Percentiles rank a stretch among this genome's conserved stretches.
These are phyloP conservation scores for Dendrobium officinale DNA, from an alignment of 106 monocot species.

Conservation along the genomic window DNA sequence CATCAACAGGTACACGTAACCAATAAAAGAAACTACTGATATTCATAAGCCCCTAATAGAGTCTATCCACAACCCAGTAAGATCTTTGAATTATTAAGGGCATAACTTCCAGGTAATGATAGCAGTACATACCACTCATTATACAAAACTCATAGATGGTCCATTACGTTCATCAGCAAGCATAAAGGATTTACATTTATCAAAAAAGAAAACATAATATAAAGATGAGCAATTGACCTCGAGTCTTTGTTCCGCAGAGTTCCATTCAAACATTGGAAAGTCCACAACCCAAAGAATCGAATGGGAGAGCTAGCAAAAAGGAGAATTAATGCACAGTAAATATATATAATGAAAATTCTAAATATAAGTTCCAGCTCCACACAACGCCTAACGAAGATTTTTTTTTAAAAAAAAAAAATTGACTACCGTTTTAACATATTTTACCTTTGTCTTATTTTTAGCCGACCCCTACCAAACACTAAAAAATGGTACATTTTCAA, in stretches of 20 bases:
- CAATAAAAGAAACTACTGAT: not conserved
- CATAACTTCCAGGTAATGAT: not conserved
- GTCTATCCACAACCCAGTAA: not conserved
- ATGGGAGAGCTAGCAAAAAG: constrained; percentile 46
- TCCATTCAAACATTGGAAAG: constrained; percentile 99
- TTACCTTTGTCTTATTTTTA: not conserved
- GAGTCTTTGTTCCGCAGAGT: constrained; percentile 70
- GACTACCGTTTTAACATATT: not conserved
- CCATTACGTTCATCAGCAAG: not conserved
- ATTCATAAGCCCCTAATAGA: too few relatives aligned
- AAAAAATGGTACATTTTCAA: not conserved
- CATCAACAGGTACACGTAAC: not conserved
- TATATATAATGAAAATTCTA: not conserved
- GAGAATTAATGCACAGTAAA: not conserved
- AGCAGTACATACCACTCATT: not conserved
- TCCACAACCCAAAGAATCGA: constrained; percentile 95
- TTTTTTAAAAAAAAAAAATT: too few relatives aligned
- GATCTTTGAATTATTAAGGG: not conserved
- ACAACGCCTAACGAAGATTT: not conserved
- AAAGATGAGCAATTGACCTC: constrained; percentile 38
- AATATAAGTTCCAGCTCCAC: not conserved
- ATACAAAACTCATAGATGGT: not conserved
- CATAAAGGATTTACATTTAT: not conserved
- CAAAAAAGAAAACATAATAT: not conserved
- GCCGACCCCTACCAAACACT: not conserved